Base-by-base conservation (phyloP, 2,329 filamentous ascomycete species). In the Epichloe glyceriae region DNA sequence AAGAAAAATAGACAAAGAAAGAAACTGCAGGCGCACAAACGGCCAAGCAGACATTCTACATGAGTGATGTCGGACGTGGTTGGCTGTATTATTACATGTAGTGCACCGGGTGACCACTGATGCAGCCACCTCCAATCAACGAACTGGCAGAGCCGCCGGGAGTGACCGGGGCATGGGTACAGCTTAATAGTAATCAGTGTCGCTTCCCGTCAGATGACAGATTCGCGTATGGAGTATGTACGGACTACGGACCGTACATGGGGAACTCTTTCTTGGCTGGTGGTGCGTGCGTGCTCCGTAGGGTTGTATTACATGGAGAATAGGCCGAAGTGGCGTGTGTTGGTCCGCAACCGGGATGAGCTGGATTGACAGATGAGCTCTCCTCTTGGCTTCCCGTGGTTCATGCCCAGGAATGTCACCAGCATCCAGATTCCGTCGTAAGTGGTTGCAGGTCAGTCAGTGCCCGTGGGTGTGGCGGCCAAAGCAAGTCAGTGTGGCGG, bases 61-160 rank as follows among this genome's bases (percentile, higher is more conserved):
- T 44, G 14, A 30, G 34, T 49, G 47, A 49, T 49, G 30, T 20
- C 17, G 17, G n/a, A 30, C 22, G 19, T 50, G 41, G 19, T 45
- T 46, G 48, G 48, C 41, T 50, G 34, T 34, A n/a, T 40, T 5
- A 17, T 26, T 38, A n/a, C n/a, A n/a, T n/a, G n/a, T n/a, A 26
- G n/a, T 22, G 33, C 12, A 8, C 19, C 12, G 11, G 17, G 33
- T 11, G 19, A 42, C 6, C 50, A 45, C 41, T 14, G 17, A 33
- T 30, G 42, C 47, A 41, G 30, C 26, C 37, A 14, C 39, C 1
- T 37, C 50, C 52, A 52, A 53, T 53, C 46, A 53, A 37, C 30
- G 37, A 45, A 17, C 15, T 26, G 8, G 14, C 37, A 47, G 42
- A 54, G 50, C 52, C 52, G 52, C 52, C 46, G 38, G 20, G 17